Percentiles rank a stretch among this genome's conserved stretches.
These are phyloP conservation scores for Cymbopogon flexuosus DNA, from an alignment of 202 grass and related monocot genomes.

Conservation along the genomic window DNA sequence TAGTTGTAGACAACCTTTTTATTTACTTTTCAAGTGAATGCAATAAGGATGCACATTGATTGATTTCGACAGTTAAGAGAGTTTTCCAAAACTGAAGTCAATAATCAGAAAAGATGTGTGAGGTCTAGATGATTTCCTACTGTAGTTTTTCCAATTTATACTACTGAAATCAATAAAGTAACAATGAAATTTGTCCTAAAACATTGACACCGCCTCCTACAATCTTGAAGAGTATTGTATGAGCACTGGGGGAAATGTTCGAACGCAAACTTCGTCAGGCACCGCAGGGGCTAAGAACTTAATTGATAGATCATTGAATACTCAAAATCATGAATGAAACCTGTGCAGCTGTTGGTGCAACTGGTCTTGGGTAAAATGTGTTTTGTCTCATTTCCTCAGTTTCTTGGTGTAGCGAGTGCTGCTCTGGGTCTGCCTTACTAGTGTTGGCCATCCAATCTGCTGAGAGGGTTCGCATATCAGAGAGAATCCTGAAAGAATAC, in stretches of 20 bases:
- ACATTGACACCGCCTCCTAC: conserved; percentile 26
- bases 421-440: conserved; percentile 73
- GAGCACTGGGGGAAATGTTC: conserved; percentile 4
- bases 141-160: background rate
- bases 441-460: conserved; percentile 98
- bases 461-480: conserved; percentile 96
- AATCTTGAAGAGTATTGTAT: conserved; percentile 17
- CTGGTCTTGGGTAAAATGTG: conserved; percentile 87
- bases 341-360: conserved; percentile 96
- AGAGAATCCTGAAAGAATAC: conserved; percentile 82
- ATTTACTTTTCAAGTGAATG: background rate
- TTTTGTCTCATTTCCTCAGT: conserved; percentile 67
- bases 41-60: background rate
- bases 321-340: conserved; percentile 42
- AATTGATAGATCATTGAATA: background rate
- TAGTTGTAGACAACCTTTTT: background rate
- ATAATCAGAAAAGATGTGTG: background rate
- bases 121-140: background rate
- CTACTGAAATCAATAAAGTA: conserved; percentile 15
- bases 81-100: background rate
- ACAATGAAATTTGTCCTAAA: conserved; percentile 27
- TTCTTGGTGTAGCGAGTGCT: conserved; percentile 70
- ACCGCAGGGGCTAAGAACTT: conserved; percentile 3
- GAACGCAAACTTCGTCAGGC: conserved; percentile 15
- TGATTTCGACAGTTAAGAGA: background rate